A percentile compares a stretch with the other conserved stretches of the same genome.
These are phyloP conservation scores for Solanum tarijense DNA, from an alignment of 257 asterid species.

Conservation along the genomic window DNA sequence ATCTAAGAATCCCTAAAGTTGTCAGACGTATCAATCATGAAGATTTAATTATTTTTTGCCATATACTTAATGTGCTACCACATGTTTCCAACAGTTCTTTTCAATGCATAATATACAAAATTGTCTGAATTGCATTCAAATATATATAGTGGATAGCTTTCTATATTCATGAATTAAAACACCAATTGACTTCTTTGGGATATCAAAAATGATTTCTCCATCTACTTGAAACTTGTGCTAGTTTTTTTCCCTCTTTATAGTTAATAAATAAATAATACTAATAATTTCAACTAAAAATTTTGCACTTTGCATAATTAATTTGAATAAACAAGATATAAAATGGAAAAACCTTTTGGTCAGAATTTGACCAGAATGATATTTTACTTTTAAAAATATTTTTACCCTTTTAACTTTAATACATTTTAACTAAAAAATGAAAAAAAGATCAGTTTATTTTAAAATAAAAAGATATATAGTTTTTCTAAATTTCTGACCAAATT, in stretches of 20 bases:
- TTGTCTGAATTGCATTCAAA: background rate
- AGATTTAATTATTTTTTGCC: slow-evolving; percentile 1
- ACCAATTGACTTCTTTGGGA: background rate
- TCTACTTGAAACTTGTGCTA: background rate
- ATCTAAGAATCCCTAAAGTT: slow-evolving; percentile 19
- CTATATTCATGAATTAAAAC: background rate
- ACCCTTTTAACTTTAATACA: no score
- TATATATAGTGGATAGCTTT: background rate
- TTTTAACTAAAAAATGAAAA: no score
- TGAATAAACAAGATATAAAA: background rate
- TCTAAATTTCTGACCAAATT: no score
- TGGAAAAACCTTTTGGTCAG: no score
- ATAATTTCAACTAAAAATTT: background rate
- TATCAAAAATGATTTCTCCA: background rate
- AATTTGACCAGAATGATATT: no score
- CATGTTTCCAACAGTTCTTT: background rate
- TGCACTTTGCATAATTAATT: background rate
- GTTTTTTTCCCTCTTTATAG: background rate
- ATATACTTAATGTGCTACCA: background rate
- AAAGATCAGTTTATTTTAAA: no score
- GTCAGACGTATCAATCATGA: slow-evolving; percentile 22
- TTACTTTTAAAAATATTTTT: no score
- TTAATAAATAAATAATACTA: background rate
- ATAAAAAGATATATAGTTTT: no score
- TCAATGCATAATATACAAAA: background rate